Base-by-base conservation (phyloP, 2,329 filamentous ascomycete species). In the Neospermospora avenae region DNA sequence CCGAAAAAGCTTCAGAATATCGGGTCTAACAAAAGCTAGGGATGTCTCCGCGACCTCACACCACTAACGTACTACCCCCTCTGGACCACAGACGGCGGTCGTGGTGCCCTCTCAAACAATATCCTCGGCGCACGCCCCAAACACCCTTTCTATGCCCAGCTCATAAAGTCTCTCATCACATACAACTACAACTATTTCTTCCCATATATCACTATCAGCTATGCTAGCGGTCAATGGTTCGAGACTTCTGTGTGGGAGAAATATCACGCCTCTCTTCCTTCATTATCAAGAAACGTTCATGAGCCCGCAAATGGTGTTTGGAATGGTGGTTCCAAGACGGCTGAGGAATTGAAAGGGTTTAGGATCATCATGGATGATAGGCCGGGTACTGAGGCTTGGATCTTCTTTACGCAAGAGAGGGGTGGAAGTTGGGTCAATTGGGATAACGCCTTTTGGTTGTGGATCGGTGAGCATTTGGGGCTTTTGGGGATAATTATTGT, bases 191-290 rank as follows among this genome's bases (percentile, higher is more conserved):
- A 82, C 67, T 90, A 86, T 84, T 71, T 86, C 10, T 76, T 90
- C 34, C 87, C 87, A 0, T 90, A 90, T 71, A 84, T 90, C 67
- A 89, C 86, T n/a, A 85, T 90, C 70, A 90, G 88, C 84, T 88
- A 85, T 54, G 83, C 84, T 25, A 89, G 86, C 2, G 87, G 88
- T 2, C 87, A 87, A 8, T 77, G 89, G 61, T 90, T 88, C 75
- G 76, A 89, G 48, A 88, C 84, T 58, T 81, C 89, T 37, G 82
- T 90, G 63, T 90, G 87, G 88, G 82, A 88, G 68, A 81, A 87
- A 70, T 90, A 88, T 22, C 16, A 31, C 18, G 24, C 37, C 3
- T 18, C 10, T 22, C 14, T 54, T 18, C 16, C 18, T 16, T 25
- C 20, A n/a, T n/a, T n/a, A n/a, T n/a, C n/a, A n/a, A n/a, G n/a